phyloP scores from a whole-genome alignment of 2,329 filamentous ascomycete genomes.

The Tolypocladium guangdongense region DNA sequence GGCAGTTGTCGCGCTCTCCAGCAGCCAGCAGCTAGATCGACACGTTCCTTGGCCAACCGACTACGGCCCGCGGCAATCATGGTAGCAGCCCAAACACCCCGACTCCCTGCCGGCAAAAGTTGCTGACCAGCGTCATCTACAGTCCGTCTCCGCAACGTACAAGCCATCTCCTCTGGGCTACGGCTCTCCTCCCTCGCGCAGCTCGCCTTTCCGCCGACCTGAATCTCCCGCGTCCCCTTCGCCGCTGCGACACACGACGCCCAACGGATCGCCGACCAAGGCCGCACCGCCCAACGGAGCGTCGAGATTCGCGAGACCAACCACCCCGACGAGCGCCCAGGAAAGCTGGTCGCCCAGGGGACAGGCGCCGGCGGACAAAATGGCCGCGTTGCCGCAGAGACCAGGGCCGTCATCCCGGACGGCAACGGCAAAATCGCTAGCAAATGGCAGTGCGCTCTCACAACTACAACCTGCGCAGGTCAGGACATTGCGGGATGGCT shows the following conservation, averaged over 20 bases:
- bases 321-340: constrained; percentile 24
- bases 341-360: constrained; percentile 28
- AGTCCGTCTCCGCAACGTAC: constrained; percentile 48
- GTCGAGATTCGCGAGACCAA: constrained; percentile 27
- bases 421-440: constrained; percentile 23
- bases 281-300: constrained; percentile 11
- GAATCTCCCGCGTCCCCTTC: constrained; percentile 57
- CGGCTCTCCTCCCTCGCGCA: constrained; percentile 49
- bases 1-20: neutral
- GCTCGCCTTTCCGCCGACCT: constrained; percentile 51
- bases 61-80: constrained; percentile 12
- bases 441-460: constrained; percentile 47
- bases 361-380: constrained; percentile 14
- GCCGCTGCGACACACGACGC: constrained; percentile 52
- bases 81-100: constrained; percentile 14
- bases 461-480: constrained; percentile 74
- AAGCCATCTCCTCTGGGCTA: constrained; percentile 64
- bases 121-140: constrained; percentile 20
- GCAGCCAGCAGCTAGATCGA: neutral
- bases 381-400: constrained; percentile 26
- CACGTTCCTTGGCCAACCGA: constrained; percentile 11
- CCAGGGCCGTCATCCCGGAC: constrained; percentile 18
- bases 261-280: constrained; percentile 51
- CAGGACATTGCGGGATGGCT: constrained; percentile 80
- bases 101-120: constrained; percentile 11